Base-by-base conservation (phyloP, 495 filamentous ascomycete genomes). In the Podospora pseudopauciseta region DNA sequence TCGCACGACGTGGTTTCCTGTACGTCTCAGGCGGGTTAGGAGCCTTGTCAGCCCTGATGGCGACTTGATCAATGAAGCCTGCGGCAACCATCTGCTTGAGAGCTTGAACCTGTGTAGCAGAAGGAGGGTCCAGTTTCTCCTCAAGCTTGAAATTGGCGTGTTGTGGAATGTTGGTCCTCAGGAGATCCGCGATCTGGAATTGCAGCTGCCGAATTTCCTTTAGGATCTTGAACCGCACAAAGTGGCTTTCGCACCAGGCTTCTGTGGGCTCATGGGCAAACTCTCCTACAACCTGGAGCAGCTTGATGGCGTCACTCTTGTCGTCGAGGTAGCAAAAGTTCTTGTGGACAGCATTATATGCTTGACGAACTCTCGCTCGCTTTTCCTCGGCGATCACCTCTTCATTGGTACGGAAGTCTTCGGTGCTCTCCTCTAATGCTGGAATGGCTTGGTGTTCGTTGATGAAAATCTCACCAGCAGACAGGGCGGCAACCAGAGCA, bases 41-140 rank as follows among this genome's bases (percentile, higher is more conserved):
- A 0, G 91, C 83, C 11, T 94, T 82, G 76, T 98, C 94, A 3
- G 93, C 92, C 68, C 95, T 92, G 74, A 98, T 94, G 63, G 96
- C 96, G 62, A 99, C 85, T 67, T 97, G 90, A 80, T 98, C 96
- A 70, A 99, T 89, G 81, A 97, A 99, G 3, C 93, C 96, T 0
- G 93, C 91, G 0, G 94, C 91, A 61, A 92, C 86, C 74, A 98
- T 94, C 75, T 97, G 92, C 73, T 94, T 93, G 9, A 99, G 84
- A 0, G 92, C 88, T 69, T 91, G 90, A 34, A 94, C 76, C 70
- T 96, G 90, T 59, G 89, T 88, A 0, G 86, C 71, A 0, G 87
- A 85, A 3, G 94, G 94, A 2, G 87, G 85, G 5, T 91, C 86
- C 0, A 97, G 84, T 55, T 86, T 84, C 13, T 86, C 80, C 7